Percentiles rank a stretch among this genome's conserved stretches.
phyloP scores from a whole-genome alignment of 768 basidiomycete species.

The Agaricus blazei region DNA sequence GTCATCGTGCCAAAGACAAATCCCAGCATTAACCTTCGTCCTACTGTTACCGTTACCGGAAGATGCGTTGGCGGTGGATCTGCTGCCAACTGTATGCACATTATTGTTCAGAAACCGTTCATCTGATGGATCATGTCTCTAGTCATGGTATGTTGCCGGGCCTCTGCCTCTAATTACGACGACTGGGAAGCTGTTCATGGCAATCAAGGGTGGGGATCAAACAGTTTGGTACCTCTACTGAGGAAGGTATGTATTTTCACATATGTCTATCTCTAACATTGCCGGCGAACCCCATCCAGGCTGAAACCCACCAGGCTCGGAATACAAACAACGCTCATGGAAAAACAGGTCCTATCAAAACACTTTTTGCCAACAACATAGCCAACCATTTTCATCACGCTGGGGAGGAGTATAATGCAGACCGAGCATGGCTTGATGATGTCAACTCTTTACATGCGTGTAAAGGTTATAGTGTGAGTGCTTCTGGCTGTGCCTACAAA shows the following conservation, averaged over 20 bases:
- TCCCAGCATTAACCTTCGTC: conserved; percentile 37
- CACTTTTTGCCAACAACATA: conserved; percentile 39
- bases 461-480: background rate
- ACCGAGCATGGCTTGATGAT: background rate
- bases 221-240: conserved; percentile 50
- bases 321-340: conserved; percentile 35
- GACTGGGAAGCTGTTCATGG: conserved; percentile 49
- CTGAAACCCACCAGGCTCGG: conserved; percentile 33
- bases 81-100: conserved; percentile 47
- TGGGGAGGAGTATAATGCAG: background rate
- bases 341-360: conserved; percentile 43
- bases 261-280: background rate
- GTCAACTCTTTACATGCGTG: background rate
- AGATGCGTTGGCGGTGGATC: conserved; percentile 61
- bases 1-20: conserved; percentile 40
- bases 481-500: too few relatives aligned
- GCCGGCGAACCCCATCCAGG: conserved; percentile 23
- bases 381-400: conserved; percentile 31
- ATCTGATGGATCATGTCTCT: background rate
- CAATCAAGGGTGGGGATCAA: conserved; percentile 59
- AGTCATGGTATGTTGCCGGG: conserved; percentile 54
- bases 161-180: conserved; percentile 60
- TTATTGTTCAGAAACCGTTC: background rate
- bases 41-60: conserved; percentile 36
- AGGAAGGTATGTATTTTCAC: conserved; percentile 47